A percentile compares a stretch with the other conserved stretches of the same genome.
Conservation (phyloP, 768 basidiomycete genomes). For the Psilocybe subaeruginosa region DNA sequence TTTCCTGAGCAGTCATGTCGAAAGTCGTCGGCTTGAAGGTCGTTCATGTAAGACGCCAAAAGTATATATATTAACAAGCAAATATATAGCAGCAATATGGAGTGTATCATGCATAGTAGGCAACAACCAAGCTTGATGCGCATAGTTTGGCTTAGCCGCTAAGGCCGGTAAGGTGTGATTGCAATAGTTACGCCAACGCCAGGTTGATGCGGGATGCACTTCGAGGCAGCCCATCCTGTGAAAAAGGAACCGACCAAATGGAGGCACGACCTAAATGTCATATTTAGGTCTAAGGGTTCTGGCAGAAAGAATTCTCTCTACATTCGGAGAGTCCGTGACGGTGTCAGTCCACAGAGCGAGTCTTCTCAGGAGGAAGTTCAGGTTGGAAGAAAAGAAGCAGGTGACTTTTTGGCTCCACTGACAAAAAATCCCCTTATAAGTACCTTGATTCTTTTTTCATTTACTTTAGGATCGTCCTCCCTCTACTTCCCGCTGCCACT, state of each 20-base stretch:
- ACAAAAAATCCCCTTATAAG: slow-evolving; percentile 18
- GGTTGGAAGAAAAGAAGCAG: slow-evolving; percentile 16
- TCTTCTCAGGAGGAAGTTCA: slow-evolving; percentile 15
- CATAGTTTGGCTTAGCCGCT: neutral
- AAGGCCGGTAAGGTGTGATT: neutral
- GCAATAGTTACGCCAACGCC: neutral
- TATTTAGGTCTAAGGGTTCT: slow-evolving; percentile 6
- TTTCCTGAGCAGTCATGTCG: neutral
- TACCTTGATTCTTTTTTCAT: slow-evolving; percentile 16
- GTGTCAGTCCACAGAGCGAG: neutral
- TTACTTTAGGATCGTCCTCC: slow-evolving; percentile 19
- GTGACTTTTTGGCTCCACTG: slow-evolving; percentile 19
- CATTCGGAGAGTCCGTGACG: neutral
- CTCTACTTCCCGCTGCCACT: slow-evolving; percentile 10
- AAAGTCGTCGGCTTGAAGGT: neutral
- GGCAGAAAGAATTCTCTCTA: slow-evolving; percentile 6
- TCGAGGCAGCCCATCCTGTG: neutral
- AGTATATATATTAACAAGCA: neutral
- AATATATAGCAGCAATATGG: neutral
- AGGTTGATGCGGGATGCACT: neutral
- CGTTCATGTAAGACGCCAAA: neutral
- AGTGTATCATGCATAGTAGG: neutral
- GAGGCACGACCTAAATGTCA: neutral
- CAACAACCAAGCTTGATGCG: neutral
- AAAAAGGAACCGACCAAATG: neutral